These are phyloP conservation scores for Nakazawaea molendinolei DNA, from an alignment of 805 yeast genomes.

Conservation along the genomic window DNA sequence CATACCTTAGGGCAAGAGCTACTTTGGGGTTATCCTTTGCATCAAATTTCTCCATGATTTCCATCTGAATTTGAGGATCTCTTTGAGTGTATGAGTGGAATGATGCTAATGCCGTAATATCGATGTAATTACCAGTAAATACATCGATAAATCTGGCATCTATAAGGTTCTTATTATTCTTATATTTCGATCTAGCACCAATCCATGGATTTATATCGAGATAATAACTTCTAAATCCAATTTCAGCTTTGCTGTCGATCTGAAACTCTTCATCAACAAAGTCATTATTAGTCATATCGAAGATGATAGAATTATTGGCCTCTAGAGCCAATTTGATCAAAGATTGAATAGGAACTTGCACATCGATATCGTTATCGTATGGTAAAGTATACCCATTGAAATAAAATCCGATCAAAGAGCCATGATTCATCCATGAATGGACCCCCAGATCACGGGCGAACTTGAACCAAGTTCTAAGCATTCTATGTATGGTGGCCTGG, in stretches of 20 bases:
- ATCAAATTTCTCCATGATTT: slow-evolving; percentile 1
- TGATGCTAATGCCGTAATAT: slow-evolving; percentile 31
- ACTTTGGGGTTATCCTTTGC: slow-evolving; percentile 2
- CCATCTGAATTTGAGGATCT: background rate
- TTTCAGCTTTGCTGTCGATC: slow-evolving; percentile 15
- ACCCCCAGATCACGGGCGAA: slow-evolving; percentile 38
- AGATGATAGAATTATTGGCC: slow-evolving; percentile 43
- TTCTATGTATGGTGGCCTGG: slow-evolving; percentile 33
- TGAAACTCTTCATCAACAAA: slow-evolving; percentile 7
- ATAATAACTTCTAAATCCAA: slow-evolving; percentile 25
- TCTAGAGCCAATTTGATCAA: slow-evolving; percentile 34
- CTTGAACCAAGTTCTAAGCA: slow-evolving; percentile 47
- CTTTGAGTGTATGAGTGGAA: background rate
- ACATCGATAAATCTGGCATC: slow-evolving; percentile 51
- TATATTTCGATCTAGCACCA: slow-evolving; percentile 30
- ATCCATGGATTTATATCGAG: slow-evolving; percentile 29
- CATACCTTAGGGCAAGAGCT: background rate
- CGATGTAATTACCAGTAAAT: slow-evolving; percentile 40
- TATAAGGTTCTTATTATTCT: slow-evolving; percentile 40
- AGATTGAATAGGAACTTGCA: slow-evolving; percentile 46
- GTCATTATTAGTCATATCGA: slow-evolving; percentile 26
- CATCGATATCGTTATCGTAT: slow-evolving; percentile 60
- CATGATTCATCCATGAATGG: slow-evolving; percentile 58
- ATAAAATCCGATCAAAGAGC: slow-evolving; percentile 55
- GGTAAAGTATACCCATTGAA: slow-evolving; percentile 53